Percentiles rank a stretch among this genome's conserved stretches.
Evolutionary conservation across 2,329 filamentous ascomycete genomes (phyloP).

Genomic region (Sclerotiophoma versabilis): DNA sequence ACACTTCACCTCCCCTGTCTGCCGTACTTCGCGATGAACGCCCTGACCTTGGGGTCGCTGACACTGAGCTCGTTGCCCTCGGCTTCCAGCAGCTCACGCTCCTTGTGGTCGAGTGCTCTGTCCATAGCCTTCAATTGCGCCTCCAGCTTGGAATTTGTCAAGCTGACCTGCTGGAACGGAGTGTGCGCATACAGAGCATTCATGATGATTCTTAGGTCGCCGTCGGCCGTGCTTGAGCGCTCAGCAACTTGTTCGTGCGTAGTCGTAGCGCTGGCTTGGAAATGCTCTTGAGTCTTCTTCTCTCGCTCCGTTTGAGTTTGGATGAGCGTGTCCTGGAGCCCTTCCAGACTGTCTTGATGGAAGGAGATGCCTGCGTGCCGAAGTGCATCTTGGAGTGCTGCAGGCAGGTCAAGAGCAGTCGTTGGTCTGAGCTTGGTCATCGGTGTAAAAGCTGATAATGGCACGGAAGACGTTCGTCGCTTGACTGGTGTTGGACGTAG

Average conservation of each 20-base stretch:
- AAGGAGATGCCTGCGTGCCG: conserved; percentile 42
- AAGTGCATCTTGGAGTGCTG: conserved; percentile 44
- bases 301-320: conserved; percentile 41
- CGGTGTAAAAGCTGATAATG: conserved; percentile 37
- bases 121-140: conserved; percentile 47
- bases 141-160: conserved; percentile 37
- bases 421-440: conserved; percentile 40
- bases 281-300: conserved; percentile 46
- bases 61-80: conserved; percentile 43
- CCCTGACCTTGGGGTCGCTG: conserved; percentile 39
- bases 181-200: conserved; percentile 50
- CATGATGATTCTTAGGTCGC: conserved; percentile 47
- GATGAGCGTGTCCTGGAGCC: conserved; percentile 38
- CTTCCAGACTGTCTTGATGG: conserved; percentile 36
- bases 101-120: conserved; percentile 45
- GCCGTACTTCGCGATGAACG: conserved; percentile 44
- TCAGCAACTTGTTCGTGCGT: conserved; percentile 46
- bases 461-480: conserved; percentile 33
- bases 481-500: conserved; percentile 24
- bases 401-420: conserved; percentile 38
- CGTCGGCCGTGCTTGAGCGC: conserved; percentile 47
- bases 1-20: conserved; percentile 11
- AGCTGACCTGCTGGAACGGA: conserved; percentile 36
- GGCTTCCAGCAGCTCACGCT: conserved; percentile 48
- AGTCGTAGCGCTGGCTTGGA: conserved; percentile 38